A percentile compares a stretch with the other conserved stretches of the same genome.
Evolutionary conservation across 305 asterid species (phyloP).

Genomic region (Fraxinus dipetala): DNA sequence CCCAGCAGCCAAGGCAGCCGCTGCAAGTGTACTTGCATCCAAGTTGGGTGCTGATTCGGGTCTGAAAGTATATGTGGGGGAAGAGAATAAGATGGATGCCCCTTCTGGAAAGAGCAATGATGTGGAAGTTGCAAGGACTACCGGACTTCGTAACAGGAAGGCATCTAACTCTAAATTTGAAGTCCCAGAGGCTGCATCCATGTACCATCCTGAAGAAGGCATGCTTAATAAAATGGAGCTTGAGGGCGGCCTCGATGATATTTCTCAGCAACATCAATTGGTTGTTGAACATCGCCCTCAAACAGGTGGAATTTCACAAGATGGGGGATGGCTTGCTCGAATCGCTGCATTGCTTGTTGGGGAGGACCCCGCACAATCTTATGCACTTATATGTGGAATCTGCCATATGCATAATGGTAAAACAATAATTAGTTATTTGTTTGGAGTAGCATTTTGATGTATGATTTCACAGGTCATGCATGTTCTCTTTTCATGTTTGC

Average conservation of each 20-base stretch:
- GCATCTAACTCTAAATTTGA: conserved; percentile 33
- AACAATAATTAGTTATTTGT: neutral
- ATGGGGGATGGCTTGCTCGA: conserved; percentile 68
- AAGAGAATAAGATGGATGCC: conserved; percentile 38
- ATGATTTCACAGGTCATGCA: neutral
- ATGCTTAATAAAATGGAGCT: conserved; percentile 27
- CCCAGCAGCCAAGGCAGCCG: conserved; percentile 95
- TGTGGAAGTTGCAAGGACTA: conserved; percentile 46
- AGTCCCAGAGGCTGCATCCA: conserved; percentile 12
- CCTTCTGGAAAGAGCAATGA: conserved; percentile 65
- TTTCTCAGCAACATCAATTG: conserved; percentile 46
- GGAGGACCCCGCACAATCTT: conserved; percentile 54
- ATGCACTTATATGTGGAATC: conserved; percentile 85
- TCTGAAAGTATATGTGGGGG: conserved; percentile 54
- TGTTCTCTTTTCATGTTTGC: conserved; percentile 14
- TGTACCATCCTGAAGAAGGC: conserved; percentile 38
- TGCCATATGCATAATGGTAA: conserved; percentile 57
- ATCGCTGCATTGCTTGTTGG: conserved; percentile 3
- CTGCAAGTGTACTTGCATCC: conserved; percentile 79
- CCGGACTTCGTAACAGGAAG: conserved; percentile 73
- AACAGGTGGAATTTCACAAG: conserved; percentile 37
- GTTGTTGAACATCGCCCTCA: conserved; percentile 71
- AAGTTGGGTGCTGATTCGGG: conserved; percentile 88
- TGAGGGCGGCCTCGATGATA: conserved; percentile 31
- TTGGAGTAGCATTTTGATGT: neutral